Base-by-base conservation (phyloP, 331 rosid species). In the Prunus yedoensis region DNA sequence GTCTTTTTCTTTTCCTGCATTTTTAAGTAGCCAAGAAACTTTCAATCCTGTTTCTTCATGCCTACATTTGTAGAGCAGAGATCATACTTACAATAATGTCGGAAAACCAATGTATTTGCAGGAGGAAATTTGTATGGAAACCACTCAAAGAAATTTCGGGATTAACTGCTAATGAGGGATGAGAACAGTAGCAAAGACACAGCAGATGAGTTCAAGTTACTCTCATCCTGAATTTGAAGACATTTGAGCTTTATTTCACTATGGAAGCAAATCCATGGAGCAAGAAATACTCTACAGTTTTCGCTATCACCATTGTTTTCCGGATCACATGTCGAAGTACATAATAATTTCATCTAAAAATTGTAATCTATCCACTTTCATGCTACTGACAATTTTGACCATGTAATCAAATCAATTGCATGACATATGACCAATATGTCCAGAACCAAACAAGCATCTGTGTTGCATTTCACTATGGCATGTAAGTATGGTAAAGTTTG, bases 101-200 rank as follows among this genome's bases (percentile, higher is more conserved):
- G 51, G 46, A 59, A 65, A 68, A 75, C 45, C 35, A 18, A 18
- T 10, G 49, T 41, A 10, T 17, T 65, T 47, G 71, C 90, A 91
- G 94, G 97, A 87, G 98, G 77, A 90, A 91, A 84, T 87, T 94
- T 78, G 68, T 85, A 88, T 90, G 98, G 98, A 94, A 70, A 80
- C 97, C 97, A 51, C 90, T 94, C 27, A 90, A 81, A 75, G 98
- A 94, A 82, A 90, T 91, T 54, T 89, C 91, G 0, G 98, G 97
- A 65, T 86, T 90, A 84, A 71, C 88, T 11, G 74, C 78, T 8
- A 75, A 13, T 18, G 79, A 79, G 52, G 92, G 65, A 50, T 78
- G 67, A 68, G 7, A 38, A 53, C n/a, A 64, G 63, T 32, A 52
- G n/a, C 20, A 8, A 38, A 14, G 69, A 60, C 27, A 49, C 15